Base-by-base conservation (phyloP, 257 asterid genomes). In the Solanum paucissectum region DNA sequence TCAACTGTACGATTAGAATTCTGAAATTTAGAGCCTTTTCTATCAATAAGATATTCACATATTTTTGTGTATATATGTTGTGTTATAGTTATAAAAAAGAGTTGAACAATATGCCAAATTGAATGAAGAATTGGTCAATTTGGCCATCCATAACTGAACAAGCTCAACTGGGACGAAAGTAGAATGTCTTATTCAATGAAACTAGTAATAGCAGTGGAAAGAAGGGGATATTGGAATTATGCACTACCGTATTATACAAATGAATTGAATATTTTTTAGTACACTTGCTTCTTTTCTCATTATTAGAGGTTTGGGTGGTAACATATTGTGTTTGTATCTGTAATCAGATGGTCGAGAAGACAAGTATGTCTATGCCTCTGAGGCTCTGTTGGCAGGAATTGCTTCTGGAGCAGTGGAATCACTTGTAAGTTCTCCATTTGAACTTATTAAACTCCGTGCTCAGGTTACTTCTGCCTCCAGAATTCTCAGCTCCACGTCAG, bases 381-480 rank as follows among this genome's bases (percentile, higher is more conserved):
- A 97, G 93, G 98, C 99, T n/a, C 90, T 97, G 86, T 87, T 94
- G 91, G 96, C 98, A 69, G 99, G 99, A 91, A 88, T 92, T 87
- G 96, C 93, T 72, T 93, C 99, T 87, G 99, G 99, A 82, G 90
- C 92, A 36, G 88, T 90, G 88, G 95, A 90, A 86, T 86, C 92
- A 52, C 83, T 91, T 25, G 42, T 91, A 77, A 88, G 85, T 88
- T 90, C 94, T 82, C 95, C 95, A 25, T 97, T 97, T 90, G 99
- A 97, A 91, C 92, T 97, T 87, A 76, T 95, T 74, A 97, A 97
- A 89, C 94, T 94, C 37, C 97, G 99, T 83, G 92, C 98, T 79
- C 99, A 94, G 93, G 99, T 97, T 88, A 91, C 96, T 86, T 95
- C 98, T 87, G 99, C 99, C 81, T 92, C 98, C 87, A 94, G 93